phyloP scores from a whole-genome alignment of 495 filamentous ascomycete genomes.

The Penicillium samsonianum region DNA sequence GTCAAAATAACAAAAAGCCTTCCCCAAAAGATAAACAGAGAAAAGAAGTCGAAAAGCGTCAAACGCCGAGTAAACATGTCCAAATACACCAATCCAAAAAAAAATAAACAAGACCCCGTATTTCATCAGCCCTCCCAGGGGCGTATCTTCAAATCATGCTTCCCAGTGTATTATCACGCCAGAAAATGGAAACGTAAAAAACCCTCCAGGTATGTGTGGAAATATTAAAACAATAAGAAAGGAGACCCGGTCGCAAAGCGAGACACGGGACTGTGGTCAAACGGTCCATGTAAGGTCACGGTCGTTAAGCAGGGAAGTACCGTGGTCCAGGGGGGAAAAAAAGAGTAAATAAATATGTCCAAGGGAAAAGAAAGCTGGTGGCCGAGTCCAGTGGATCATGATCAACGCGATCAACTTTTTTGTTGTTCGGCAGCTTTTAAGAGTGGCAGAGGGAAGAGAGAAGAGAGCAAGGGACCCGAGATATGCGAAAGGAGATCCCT shows the following conservation, averaged over 20 bases:
- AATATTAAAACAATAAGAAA: constrained; percentile 34
- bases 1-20: constrained; percentile 14
- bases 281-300: constrained; percentile 17
- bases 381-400: constrained; percentile 16
- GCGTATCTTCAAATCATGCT: constrained; percentile 19
- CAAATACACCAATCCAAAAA: constrained; percentile 18
- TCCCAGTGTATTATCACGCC: constrained; percentile 23
- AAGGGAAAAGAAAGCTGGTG: constrained; percentile 18
- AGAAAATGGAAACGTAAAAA: constrained; percentile 16
- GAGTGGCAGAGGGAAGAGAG: constrained; percentile 1
- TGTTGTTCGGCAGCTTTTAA: constrained; percentile 17
- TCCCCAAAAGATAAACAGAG: constrained; percentile 16
- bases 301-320: constrained; percentile 5
- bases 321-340: constrained; percentile 3
- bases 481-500: neutral
- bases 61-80: constrained; percentile 15
- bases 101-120: neutral
- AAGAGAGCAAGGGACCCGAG: constrained; percentile 3
- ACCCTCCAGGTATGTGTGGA: constrained; percentile 24
- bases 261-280: constrained; percentile 9
- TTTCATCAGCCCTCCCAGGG: constrained; percentile 20
- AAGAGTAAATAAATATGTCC: constrained; percentile 21
- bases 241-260: constrained; percentile 1
- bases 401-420: constrained; percentile 18
- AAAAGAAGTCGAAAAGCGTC: constrained; percentile 5